Evolutionary conservation across 768 basidiomycete genomes (phyloP).

Genomic region (Hypsizygus marmoreus): DNA sequence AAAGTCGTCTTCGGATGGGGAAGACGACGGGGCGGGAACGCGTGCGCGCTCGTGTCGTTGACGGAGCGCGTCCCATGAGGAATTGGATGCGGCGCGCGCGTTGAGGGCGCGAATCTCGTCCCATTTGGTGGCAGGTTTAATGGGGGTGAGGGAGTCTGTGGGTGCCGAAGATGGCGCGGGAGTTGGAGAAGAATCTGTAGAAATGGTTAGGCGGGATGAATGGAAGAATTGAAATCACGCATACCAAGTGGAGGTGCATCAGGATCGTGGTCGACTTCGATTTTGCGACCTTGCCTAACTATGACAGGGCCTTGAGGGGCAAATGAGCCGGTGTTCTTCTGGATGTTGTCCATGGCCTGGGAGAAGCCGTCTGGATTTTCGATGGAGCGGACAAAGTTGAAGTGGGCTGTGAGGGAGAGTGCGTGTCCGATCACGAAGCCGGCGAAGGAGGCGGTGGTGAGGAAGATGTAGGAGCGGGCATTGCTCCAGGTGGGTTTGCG

Average conservation of each 20-base stretch:
- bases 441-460: constrained; percentile 23
- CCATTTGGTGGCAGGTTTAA: constrained; percentile 48
- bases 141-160: constrained; percentile 8
- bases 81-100: constrained; percentile 38
- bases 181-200: constrained; percentile 9
- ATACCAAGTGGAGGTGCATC: constrained; percentile 6
- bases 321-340: constrained; percentile 41
- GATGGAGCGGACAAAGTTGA: constrained; percentile 37
- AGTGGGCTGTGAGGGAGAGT: constrained; percentile 30
- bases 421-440: constrained; percentile 34
- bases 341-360: constrained; percentile 43
- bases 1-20: constrained; percentile 2
- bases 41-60: constrained; percentile 51
- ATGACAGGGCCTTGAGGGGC: constrained; percentile 29
- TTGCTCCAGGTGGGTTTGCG: constrained; percentile 25
- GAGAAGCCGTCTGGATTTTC: constrained; percentile 42
- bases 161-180: constrained; percentile 12
- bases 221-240: background rate
- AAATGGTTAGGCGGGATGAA: background rate
- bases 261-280: constrained; percentile 15
- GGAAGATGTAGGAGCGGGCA: constrained; percentile 17
- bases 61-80: constrained; percentile 71
- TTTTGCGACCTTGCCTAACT: constrained; percentile 21
- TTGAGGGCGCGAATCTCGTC: constrained; percentile 66
- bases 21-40: constrained; percentile 24